Conservation (phyloP, 352 stramenopile genomes). For the Phytophthora multivora region DNA sequence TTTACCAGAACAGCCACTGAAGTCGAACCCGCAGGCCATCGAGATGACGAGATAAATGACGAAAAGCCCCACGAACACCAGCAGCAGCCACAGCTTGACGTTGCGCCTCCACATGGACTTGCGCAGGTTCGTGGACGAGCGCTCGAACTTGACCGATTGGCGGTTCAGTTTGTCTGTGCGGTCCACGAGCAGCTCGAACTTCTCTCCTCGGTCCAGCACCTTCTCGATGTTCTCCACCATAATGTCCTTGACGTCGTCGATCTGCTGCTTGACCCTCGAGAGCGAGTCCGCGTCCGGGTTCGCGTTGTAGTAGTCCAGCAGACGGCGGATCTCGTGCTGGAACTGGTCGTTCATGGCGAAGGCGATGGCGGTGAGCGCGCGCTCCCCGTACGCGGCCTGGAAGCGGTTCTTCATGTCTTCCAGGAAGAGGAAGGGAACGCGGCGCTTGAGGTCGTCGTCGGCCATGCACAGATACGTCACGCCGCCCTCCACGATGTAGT, state of each 20-base stretch:
- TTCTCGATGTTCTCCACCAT: constrained; percentile 99
- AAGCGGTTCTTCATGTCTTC: constrained; percentile 97
- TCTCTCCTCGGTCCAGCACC: constrained; percentile 98
- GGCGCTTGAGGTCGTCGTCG: constrained; percentile 94
- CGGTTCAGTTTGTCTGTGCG: constrained; percentile 96
- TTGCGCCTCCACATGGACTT: constrained; percentile 89
- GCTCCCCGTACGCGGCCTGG: constrained; percentile 78
- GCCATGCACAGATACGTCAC: constrained; percentile 99
- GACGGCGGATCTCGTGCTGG: constrained; percentile 91
- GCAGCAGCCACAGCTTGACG: constrained; percentile 86
- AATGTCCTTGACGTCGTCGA: constrained; percentile 98
- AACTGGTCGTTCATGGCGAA: constrained; percentile 99
- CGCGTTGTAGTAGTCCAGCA: constrained; percentile 88
- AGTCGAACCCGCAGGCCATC: constrained; percentile 87
- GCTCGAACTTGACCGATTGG: constrained; percentile 97
- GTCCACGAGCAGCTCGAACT: constrained; percentile 96
- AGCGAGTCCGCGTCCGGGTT: constrained; percentile 93
- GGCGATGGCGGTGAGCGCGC: constrained; percentile 91
- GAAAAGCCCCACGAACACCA: constrained; percentile 79
- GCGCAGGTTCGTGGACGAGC: constrained; percentile 89
- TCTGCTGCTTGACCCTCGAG: constrained; percentile 93
- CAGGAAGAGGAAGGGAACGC: constrained; percentile 98
- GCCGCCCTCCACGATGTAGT: constrained; percentile 96
- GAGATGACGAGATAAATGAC: constrained; percentile 87
- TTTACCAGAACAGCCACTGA: constrained; percentile 78